These are phyloP conservation scores for Pezicula neosporulosa DNA, from an alignment of 2,329 filamentous ascomycete species.

Conservation along the genomic window DNA sequence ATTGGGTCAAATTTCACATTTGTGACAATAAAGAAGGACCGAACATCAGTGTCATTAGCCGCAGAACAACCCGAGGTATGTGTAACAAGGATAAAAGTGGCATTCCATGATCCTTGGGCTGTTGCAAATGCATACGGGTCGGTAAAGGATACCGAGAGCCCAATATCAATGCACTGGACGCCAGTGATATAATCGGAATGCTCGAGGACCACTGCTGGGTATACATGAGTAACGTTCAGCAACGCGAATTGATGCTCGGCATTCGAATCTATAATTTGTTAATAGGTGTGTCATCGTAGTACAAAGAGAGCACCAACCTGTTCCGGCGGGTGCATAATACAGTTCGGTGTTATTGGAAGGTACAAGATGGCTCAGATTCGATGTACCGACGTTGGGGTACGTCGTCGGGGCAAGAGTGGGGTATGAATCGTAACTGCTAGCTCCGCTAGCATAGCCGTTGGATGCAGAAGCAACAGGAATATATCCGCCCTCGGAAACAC, in stretches of 20 bases:
- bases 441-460: too few species aligned
- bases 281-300: background rate
- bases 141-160: background rate
- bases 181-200: background rate
- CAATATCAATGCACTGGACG: background rate
- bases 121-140: background rate
- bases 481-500: too few species aligned
- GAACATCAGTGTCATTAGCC: background rate
- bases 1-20: background rate
- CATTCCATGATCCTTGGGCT: background rate
- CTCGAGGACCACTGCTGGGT: background rate
- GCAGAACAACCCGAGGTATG: background rate
- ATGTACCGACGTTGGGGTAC: background rate
- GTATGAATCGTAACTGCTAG: too few species aligned
- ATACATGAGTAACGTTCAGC: background rate
- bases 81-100: background rate
- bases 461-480: too few species aligned
- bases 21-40: background rate
- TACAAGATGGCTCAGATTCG: background rate
- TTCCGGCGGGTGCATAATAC: background rate
- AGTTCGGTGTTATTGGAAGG: background rate
- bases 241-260: background rate
- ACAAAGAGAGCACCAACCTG: background rate
- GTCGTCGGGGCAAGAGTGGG: too few species aligned
- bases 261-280: background rate